Base-by-base conservation (phyloP, 1,139 yeast genomes). In the Geotrichum carabidarum region DNA sequence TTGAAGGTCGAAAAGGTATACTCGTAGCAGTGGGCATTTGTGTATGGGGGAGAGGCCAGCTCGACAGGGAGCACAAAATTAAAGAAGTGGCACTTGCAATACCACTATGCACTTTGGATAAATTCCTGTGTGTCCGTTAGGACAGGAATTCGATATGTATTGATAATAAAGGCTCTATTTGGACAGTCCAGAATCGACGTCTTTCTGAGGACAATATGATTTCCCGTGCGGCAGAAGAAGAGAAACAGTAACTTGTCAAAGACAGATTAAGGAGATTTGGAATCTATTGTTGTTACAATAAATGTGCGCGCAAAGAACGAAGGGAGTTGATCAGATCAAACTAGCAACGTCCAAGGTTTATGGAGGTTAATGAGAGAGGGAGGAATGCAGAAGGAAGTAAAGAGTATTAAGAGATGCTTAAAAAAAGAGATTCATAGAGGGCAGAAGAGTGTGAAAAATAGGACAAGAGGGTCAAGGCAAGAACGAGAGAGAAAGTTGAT, bases 31-130 rank as follows among this genome's bases (percentile, higher is more conserved):
- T 34, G 41, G 49, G 44, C 49, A 46, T 45, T 42, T 38, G 34
- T n/a, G 27, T 34, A 45, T 15, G 8, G 31, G 32, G 11, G 34
- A 22, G 44, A 30, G 47, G 44, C 18, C 42, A 8, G 30, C 37
- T 35, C 44, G 43, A 45, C 7, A n/a, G 40, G 32, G 47, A 30
- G 35, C 30, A n/a, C 14, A 32, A 42, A 12, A 11, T 27, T 27
- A 22, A 4, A 36, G 15, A 30, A 36, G 56, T 48, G 48, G 56
- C 40, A 44, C 56, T 53, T 53, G 56, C 56, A 53, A 53, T 34
- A 48, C 56, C 40, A 53, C 56, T 48, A 37, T 48, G 44, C 47
- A 53, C 48, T 43, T 37, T 46, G 27, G 27, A 22, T 32, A 27
- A 32, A 46, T 45, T 51, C 50, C 49, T 22, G 17, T 15, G 34